Base-by-base conservation (phyloP, 352 stramenopile genomes). In the Pythium brassicae region DNA sequence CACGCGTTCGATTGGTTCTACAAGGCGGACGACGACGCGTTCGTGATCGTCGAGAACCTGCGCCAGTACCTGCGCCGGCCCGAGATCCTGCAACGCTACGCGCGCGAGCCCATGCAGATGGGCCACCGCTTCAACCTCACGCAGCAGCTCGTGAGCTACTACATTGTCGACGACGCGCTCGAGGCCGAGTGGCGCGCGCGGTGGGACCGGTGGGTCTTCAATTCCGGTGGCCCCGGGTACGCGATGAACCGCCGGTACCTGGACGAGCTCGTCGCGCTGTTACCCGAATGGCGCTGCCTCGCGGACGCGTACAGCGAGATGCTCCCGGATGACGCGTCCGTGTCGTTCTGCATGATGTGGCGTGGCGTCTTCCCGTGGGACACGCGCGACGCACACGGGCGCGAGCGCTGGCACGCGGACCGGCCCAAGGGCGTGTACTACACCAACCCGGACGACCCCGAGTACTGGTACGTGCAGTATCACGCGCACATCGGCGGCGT, bases 301-400 rank as follows among this genome's bases (percentile, higher is more conserved):
- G 89, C 77, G 26, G 77, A 90, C 52, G 55, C 55, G 44, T 70
- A 75, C 61, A 89, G 77, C 45, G 67, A 81, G 53, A 90, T 87
- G 79, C 66, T 94, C 35, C 81, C 83, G 5, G 81, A 94, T 50
- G 83, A 94, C 50, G 74, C 73, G 29, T 79, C 78, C 44, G 88
- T 94, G 52, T 88, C 83, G 58, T 94, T 89, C 62, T 94, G 83
- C 43, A 89, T 94, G 78, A 89, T 88, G 75, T 94, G 81, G 81
- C 53, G 89, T 57, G 61, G 74, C 57, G 71, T 87, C 10, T 88
- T 73, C 27, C 81, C 83, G 2, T 87, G 76, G 71, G 81, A 90
- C 55, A 90, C 83, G 35, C 71, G 83, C 11, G 83, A 94, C 44
- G 46, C 75, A 15, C 56, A 63, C 42, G 79, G 83, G n/a, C 74